Evolutionary conservation across 2,329 filamentous ascomycete genomes (phyloP).

Genomic region (Hymenoscyphus infarciens): DNA sequence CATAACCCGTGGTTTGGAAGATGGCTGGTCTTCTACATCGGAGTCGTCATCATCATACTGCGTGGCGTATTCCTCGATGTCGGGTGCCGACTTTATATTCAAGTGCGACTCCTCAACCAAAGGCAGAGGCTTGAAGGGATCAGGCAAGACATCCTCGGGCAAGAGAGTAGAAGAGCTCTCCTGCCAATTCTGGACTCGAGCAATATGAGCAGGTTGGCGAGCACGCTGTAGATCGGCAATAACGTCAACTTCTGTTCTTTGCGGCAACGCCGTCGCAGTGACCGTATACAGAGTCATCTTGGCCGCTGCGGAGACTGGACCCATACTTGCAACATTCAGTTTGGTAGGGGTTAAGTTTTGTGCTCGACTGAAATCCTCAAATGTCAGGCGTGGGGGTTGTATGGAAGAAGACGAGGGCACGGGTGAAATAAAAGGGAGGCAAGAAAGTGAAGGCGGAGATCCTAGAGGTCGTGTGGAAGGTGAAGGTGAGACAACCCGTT

Average conservation of each 20-base stretch:
- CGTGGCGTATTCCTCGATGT: conserved; percentile 8
- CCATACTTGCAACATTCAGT: background rate
- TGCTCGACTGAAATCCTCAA: too few species aligned
- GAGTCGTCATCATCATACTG: conserved; percentile 18
- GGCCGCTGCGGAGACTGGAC: conserved; percentile 1
- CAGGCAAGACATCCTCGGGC: background rate
- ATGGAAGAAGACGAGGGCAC: background rate
- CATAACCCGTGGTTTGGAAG: conserved; percentile 37
- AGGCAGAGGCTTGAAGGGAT: background rate
- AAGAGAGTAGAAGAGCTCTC: background rate
- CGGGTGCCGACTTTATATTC: background rate
- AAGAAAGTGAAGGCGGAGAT: background rate
- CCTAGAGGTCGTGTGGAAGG: background rate
- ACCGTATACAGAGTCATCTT: conserved; percentile 3
- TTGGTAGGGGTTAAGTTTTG: background rate
- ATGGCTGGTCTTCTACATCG: conserved; percentile 25
- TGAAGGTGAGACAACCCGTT: background rate
- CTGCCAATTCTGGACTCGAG: background rate
- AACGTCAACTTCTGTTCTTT: conserved; percentile 30
- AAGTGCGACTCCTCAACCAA: background rate
- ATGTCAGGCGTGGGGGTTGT: background rate
- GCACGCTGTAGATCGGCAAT: conserved; percentile 31
- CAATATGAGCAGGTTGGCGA: background rate
- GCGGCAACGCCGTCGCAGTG: conserved; percentile 22
- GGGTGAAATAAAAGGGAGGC: background rate